Evolutionary conservation across 139 green algal species (phyloP), one percentile per base, ranked within the genome.

Genomic region (Marvania coccoides): DNA sequence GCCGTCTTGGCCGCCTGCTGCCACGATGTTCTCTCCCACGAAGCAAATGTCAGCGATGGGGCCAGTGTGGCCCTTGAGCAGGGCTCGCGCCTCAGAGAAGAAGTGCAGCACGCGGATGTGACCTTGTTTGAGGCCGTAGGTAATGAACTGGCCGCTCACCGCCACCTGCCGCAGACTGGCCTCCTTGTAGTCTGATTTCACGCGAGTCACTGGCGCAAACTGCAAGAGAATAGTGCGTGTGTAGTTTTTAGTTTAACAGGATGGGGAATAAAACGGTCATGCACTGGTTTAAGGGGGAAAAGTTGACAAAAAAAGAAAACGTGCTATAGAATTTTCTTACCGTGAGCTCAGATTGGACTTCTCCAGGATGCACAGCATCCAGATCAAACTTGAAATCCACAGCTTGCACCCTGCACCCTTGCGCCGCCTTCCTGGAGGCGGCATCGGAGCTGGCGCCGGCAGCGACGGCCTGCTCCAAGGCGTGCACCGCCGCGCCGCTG

Each of bases 41-140:
- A 70, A 87, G 47, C 51, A 54, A 38, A 91, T 68, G 69, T 87
- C 79, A 5, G 78, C 73, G 1, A 94, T 33, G 10, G 78, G 74
- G 9, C 13, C 37, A 5, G 62, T 59, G 63, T 93, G 85, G 10
- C 82, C 84, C 48, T 89, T 89, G 56, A 90, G 65, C 8, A 96
- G 80, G 2, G 81, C 80, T 2, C 82, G 65, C 7, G 30, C 73
- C 8, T 69, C 76, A 0, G 78, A 81, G 45, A 71, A 63, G 23
- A 73, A 73, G 70, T 87, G 75, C 30, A 96, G 72, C 29, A 86
- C 75, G 0, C 89, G 80, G n/a, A 96, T 78, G 38, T 90, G 82
- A 23, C 88, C 87, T 10, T 63, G 48, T 31, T 81, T 83, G 7
- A 96, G 82, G 31, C 80, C 82, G 61, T 96, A 96, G 67, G 70